Conservation (phyloP, 192 early-diverging fungal species). For the Coemansia biformis region DNA sequence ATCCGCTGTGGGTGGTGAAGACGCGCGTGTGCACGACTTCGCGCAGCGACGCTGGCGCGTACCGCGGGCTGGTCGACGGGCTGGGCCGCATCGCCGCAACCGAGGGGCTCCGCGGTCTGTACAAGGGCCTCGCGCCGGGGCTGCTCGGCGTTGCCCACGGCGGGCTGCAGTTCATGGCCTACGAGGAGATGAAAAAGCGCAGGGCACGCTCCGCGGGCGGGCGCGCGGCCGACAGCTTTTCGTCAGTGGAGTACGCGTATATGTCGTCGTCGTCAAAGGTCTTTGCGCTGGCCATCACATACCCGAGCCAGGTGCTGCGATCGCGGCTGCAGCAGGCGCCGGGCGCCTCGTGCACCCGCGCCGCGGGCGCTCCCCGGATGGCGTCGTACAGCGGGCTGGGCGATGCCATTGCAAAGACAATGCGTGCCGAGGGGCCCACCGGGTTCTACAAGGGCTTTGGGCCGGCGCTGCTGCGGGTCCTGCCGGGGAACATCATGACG, state of each 20-base stretch:
- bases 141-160: slow-evolving; percentile 94
- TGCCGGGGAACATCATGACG: slow-evolving; percentile 91
- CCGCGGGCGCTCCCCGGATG: slow-evolving; percentile 40
- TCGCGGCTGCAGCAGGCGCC: slow-evolving; percentile 73
- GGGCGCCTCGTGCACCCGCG: slow-evolving; percentile 31
- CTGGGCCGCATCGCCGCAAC: slow-evolving; percentile 53
- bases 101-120: slow-evolving; percentile 72
- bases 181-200: slow-evolving; percentile 92
- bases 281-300: slow-evolving; percentile 80
- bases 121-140: slow-evolving; percentile 78
- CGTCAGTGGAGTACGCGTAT: slow-evolving; percentile 67
- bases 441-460: slow-evolving; percentile 94
- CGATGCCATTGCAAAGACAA: slow-evolving; percentile 66
- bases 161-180: slow-evolving; percentile 96
- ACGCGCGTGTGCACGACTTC: slow-evolving; percentile 75
- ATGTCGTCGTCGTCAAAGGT: slow-evolving; percentile 87
- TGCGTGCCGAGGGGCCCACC: slow-evolving; percentile 63
- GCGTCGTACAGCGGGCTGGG: slow-evolving; percentile 64
- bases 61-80: slow-evolving; percentile 63
- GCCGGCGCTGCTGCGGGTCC: slow-evolving; percentile 77
- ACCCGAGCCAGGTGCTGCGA: slow-evolving; percentile 88
- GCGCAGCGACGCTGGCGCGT: slow-evolving; percentile 52
- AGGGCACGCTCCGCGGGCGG: slow-evolving; percentile 24
- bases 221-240: slow-evolving; percentile 11
- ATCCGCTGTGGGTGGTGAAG: slow-evolving; percentile 83